Evolutionary conservation across 768 basidiomycete species (phyloP), one percentile per base, ranked within the genome.

Genomic region (Coprinellus micaceus): DNA sequence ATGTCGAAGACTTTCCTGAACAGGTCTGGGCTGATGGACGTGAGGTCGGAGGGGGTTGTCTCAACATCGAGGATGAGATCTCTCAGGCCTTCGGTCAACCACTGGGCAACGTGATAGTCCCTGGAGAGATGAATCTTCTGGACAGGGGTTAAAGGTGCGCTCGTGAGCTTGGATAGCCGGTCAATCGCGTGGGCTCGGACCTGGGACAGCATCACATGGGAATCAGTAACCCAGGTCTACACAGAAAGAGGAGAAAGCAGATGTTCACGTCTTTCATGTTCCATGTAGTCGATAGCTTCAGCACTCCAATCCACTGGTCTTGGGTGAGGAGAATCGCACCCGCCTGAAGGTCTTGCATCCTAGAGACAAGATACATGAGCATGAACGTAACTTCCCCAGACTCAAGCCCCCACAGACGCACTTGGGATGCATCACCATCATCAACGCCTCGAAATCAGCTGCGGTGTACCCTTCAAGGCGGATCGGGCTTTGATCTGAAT

Each of bases 251-350:
- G 37, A 41, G 36, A 28, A 5, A 52, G 28, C 36, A 37, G 17
- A 37, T 17, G 9, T 37, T 28, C 37, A 55, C 54, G 30, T 22
- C 9, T 15, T 22, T 41, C 47, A 56, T 56, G 9, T 50, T 28
- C 54, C 45, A 56, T 13, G 22, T 40, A 11, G n/a, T 48, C 21
- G 54, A 37, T 11, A 56, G 39, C 22, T 40, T 39, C 4, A 50
- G 22, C 2, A 50, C 54, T 10, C 54, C 29, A 28, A 56, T 37
- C 54, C 45, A 49, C 29, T 56, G 46, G 3, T 56, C 26, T 44
- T 53, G 43, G 24, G 24, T 29, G 5, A 43, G 41, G 19, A 13
- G 21, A 13, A 19, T 25, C 2, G 4, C 24, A 5, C 19, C 3
- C 6, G 6, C 44, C 19, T n/a, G 19, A 9, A 37, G 9, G 1